Conservation (phyloP, 2,329 filamentous ascomycete species). For the Neofusicoccum kwambonambiense region DNA sequence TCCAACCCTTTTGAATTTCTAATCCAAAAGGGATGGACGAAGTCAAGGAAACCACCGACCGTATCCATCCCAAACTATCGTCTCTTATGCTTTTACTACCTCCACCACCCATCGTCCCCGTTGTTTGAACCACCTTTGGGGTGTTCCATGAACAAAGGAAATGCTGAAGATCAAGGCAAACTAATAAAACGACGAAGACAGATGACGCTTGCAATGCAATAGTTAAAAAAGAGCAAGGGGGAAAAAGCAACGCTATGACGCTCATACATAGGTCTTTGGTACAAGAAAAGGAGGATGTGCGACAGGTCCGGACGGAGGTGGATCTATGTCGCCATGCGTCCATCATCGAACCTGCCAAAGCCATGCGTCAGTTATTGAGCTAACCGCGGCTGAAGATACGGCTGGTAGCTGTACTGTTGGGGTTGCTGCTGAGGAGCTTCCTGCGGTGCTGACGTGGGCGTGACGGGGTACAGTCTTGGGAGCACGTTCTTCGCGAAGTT, state of each 20-base stretch:
- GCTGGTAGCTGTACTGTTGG: slow-evolving; percentile 34
- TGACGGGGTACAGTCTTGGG: slow-evolving; percentile 33
- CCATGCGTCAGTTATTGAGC: slow-evolving; percentile 28
- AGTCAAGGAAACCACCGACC: slow-evolving; percentile 14
- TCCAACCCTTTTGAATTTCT: slow-evolving; percentile 16
- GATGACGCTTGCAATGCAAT: slow-evolving; percentile 20
- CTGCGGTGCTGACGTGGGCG: slow-evolving; percentile 30
- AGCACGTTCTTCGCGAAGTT: slow-evolving; percentile 31
- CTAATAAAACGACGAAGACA: slow-evolving; percentile 12
- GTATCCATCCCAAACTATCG: slow-evolving; percentile 13
- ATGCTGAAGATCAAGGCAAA: slow-evolving; percentile 12
- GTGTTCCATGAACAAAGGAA: slow-evolving; percentile 13
- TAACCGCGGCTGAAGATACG: slow-evolving; percentile 37
- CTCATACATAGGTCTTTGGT: slow-evolving; percentile 40
- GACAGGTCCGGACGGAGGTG: slow-evolving; percentile 2
- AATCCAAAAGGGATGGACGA: slow-evolving; percentile 8
- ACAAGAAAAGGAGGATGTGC: slow-evolving; percentile 29
- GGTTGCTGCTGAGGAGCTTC: slow-evolving; percentile 28
- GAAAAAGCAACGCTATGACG: slow-evolving; percentile 39
- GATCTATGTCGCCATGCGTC: slow-evolving; percentile 4
- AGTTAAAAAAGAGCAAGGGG: slow-evolving; percentile 18
- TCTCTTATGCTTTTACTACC: slow-evolving; percentile 5
- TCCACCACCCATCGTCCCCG: slow-evolving; percentile 2
- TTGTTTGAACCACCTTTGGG: not conserved
- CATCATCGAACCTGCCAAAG: slow-evolving; percentile 2